A percentile compares a stretch with the other conserved stretches of the same genome.
These are phyloP conservation scores for Pestalotiopsis sp. DNA, from an alignment of 2,329 filamentous ascomycete genomes.

Conservation along the genomic window DNA sequence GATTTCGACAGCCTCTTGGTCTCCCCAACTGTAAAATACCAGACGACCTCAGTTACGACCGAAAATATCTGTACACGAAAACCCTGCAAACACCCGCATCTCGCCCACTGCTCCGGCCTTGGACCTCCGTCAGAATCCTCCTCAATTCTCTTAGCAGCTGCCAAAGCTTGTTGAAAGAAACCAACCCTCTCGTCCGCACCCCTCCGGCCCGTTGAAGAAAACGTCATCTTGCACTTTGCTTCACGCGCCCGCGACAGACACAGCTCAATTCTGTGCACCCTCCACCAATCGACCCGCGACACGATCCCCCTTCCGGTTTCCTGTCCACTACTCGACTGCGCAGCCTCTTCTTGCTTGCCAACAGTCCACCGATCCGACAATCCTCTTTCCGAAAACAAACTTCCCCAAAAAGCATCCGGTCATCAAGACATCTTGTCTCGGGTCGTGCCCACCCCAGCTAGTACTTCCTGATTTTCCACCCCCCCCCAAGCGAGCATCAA, in stretches of 20 bases:
- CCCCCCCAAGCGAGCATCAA: not conserved
- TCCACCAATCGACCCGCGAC: slow-evolving; percentile 7
- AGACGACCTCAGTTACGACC: not conserved
- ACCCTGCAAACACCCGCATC: not conserved
- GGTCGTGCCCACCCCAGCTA: not conserved
- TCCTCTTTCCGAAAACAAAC: not conserved
- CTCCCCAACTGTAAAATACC: not conserved
- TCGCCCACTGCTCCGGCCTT: not conserved
- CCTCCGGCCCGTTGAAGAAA: not conserved
- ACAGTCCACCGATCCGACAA: not conserved
- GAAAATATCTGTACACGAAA: not conserved
- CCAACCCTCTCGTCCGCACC: not conserved
- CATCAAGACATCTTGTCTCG: not conserved
- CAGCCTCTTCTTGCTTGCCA: not conserved
- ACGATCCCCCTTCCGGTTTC: not conserved
- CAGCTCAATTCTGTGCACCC: slow-evolving; percentile 4
- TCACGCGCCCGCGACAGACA: slow-evolving; percentile 3
- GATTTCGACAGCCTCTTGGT: slow-evolving; percentile 5
- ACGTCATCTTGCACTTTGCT: slow-evolving; percentile 1
- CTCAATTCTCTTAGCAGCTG: not conserved
- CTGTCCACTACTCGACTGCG: not conserved
- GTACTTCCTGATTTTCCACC: not conserved
- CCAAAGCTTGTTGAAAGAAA: not conserved
- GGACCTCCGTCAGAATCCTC: not conserved
- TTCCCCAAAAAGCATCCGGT: not conserved